Conservation (phyloP, 768 basidiomycete species). For the Mycena olivaceomarginata region DNA sequence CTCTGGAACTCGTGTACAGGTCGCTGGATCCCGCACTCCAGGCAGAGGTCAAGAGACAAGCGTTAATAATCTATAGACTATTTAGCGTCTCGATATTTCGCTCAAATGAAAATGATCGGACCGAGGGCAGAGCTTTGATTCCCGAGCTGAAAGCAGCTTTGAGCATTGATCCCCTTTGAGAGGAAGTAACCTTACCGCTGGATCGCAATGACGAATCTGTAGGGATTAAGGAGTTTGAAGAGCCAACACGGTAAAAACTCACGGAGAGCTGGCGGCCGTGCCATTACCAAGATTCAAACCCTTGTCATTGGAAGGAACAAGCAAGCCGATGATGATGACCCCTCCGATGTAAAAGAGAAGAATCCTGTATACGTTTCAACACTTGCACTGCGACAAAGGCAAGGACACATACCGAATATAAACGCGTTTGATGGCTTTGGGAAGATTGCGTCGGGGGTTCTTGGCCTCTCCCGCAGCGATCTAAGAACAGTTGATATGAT, state of each 20-base stretch:
- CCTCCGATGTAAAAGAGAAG: constrained; percentile 73
- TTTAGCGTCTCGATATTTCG: constrained; percentile 20
- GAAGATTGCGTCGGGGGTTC: constrained; percentile 84
- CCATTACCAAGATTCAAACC: constrained; percentile 71
- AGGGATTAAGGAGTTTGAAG: not conserved
- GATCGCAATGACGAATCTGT: constrained; percentile 91
- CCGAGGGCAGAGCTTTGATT: constrained; percentile 90
- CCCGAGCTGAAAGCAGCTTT: constrained; percentile 73
- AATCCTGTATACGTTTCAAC: constrained; percentile 47
- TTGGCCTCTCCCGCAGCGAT: constrained; percentile 94
- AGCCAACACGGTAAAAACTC: not conserved
- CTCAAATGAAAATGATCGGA: constrained; percentile 52
- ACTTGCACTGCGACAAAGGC: no score
- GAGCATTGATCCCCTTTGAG: not conserved
- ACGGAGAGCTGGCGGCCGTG: constrained; percentile 84
- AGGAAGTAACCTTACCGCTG: constrained; percentile 44
- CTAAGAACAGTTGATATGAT: constrained; percentile 58
- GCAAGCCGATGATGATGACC: constrained; percentile 82
- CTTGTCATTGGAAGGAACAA: constrained; percentile 83
- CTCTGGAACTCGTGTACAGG: constrained; percentile 91
- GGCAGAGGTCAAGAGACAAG: constrained; percentile 89
- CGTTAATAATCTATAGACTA: constrained; percentile 80
- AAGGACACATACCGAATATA: constrained; percentile 72
- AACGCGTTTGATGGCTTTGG: constrained; percentile 81
- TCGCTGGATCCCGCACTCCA: constrained; percentile 96